These are phyloP conservation scores for Lunasporangiospora selenospora DNA, from an alignment of 192 early-diverging fungal genomes.

Conservation along the genomic window DNA sequence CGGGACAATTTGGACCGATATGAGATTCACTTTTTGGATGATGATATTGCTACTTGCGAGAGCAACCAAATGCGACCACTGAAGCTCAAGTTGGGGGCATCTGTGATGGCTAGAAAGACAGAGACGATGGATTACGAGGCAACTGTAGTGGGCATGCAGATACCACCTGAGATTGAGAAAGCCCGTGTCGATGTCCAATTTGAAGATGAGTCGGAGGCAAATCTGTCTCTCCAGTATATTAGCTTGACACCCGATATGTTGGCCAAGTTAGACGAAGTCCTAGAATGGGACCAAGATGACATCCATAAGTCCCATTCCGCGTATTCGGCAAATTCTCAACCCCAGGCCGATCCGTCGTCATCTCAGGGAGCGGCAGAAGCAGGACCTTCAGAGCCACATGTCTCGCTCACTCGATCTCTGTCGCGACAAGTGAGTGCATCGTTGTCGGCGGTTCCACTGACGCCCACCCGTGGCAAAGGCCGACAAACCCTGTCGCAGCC, in stretches of 20 bases:
- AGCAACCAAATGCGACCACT: slow-evolving; percentile 21
- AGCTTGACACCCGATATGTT: slow-evolving; percentile 18
- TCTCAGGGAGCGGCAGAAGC: too few species aligned
- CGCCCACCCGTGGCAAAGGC: too few species aligned
- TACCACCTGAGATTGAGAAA: not conserved
- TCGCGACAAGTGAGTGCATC: too few species aligned
- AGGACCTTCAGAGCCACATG: too few species aligned
- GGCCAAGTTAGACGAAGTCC: slow-evolving; percentile 5
- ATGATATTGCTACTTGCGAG: not conserved
- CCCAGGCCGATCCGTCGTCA: too few species aligned
- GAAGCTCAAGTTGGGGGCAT: slow-evolving; percentile 21
- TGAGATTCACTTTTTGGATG: slow-evolving; percentile 24
- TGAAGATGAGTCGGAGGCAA: slow-evolving; percentile 13
- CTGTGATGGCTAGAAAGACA: slow-evolving; percentile 23
- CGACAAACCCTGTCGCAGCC: too few species aligned
- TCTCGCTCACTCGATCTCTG: too few species aligned
- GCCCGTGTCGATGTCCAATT: slow-evolving; percentile 27
- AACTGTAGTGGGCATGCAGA: slow-evolving; percentile 21
- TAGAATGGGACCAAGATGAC: slow-evolving; percentile 18
- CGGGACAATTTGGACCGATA: slow-evolving; percentile 10
- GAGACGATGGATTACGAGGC: slow-evolving; percentile 8
- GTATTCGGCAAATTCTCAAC: too few species aligned
- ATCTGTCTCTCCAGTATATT: slow-evolving; percentile 10
- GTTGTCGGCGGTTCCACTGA: too few species aligned
- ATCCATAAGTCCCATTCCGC: too few species aligned